These are phyloP conservation scores for Elsinoe perseae DNA, from an alignment of 2,329 filamentous ascomycete genomes.

Conservation along the genomic window DNA sequence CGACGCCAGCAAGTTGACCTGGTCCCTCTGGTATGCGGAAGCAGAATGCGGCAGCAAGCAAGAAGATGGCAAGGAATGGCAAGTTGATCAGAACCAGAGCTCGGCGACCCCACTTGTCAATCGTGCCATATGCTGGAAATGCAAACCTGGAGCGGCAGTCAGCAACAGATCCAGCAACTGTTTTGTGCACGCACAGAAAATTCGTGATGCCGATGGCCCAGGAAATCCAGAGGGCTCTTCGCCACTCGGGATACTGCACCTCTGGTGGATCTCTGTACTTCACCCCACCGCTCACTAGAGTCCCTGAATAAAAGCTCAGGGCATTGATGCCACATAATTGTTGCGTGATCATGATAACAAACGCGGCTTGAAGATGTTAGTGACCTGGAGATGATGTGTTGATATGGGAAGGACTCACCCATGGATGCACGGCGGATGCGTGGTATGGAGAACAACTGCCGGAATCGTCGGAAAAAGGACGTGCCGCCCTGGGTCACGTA, in stretches of 20 bases:
- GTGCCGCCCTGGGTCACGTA: constrained; percentile 7
- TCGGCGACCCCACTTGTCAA: constrained; percentile 50
- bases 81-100: constrained; percentile 41
- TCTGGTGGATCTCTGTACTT: constrained; percentile 4
- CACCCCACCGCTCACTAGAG: constrained; percentile 22
- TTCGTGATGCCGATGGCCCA: constrained; percentile 28
- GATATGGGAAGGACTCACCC: neutral
- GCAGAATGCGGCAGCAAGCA: constrained; percentile 43
- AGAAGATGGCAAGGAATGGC: constrained; percentile 41
- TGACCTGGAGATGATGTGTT: neutral
- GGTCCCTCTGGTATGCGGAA: constrained; percentile 40
- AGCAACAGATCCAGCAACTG: constrained; percentile 1
- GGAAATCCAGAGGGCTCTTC: constrained; percentile 23
- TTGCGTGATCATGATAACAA: constrained; percentile 13
- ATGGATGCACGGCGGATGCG: constrained; percentile 24
- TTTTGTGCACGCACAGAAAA: constrained; percentile 14
- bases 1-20: constrained; percentile 44
- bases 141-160: constrained; percentile 38
- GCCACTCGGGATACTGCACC: constrained; percentile 14
- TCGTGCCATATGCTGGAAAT: constrained; percentile 52
- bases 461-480: constrained; percentile 22
- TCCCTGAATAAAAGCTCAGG: constrained; percentile 25
- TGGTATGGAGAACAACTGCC: constrained; percentile 24
- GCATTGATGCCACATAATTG: constrained; percentile 20
- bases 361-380: neutral